phyloP scores from a whole-genome alignment of 1,284 basidiomycete genomes.

The Boletus mariae region DNA sequence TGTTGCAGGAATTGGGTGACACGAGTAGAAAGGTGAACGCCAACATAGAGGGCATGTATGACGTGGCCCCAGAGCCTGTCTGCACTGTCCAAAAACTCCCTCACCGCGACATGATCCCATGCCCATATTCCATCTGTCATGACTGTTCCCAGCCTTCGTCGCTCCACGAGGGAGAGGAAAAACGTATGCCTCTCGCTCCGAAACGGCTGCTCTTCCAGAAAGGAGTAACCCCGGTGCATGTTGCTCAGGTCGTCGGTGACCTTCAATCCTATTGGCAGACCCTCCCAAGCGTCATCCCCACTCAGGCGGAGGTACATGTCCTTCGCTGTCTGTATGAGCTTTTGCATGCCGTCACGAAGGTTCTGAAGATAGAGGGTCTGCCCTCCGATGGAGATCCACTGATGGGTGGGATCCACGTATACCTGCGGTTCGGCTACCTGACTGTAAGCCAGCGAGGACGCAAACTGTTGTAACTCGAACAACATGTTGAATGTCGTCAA shows the following conservation, averaged over 20 bases:
- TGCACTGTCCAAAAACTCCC: background rate
- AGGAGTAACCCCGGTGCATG: background rate
- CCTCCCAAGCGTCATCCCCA: background rate
- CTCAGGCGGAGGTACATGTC: background rate
- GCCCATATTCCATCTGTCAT: background rate
- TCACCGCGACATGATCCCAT: background rate
- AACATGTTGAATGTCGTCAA: too few relatives aligned
- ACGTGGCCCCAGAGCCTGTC: slow-evolving; percentile 8
- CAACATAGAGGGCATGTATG: slow-evolving; percentile 4
- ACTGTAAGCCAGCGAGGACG: too few relatives aligned
- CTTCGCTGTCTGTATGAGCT: background rate
- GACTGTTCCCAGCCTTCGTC: background rate
- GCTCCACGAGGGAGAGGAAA: background rate
- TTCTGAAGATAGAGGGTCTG: background rate
- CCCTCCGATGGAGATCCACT: background rate
- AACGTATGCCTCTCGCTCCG: background rate
- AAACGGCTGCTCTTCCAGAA: slow-evolving; percentile 1
- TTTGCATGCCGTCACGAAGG: background rate
- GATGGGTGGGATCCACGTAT: background rate
- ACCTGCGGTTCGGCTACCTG: background rate
- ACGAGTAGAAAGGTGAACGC: background rate
- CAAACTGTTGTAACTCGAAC: too few relatives aligned
- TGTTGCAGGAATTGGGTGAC: slow-evolving; percentile 4
- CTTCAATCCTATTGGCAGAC: background rate
- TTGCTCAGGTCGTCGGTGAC: slow-evolving; percentile 2